Base-by-base conservation (phyloP, 169 alveolate genomes). In the Plasmodium malariae region DNA sequence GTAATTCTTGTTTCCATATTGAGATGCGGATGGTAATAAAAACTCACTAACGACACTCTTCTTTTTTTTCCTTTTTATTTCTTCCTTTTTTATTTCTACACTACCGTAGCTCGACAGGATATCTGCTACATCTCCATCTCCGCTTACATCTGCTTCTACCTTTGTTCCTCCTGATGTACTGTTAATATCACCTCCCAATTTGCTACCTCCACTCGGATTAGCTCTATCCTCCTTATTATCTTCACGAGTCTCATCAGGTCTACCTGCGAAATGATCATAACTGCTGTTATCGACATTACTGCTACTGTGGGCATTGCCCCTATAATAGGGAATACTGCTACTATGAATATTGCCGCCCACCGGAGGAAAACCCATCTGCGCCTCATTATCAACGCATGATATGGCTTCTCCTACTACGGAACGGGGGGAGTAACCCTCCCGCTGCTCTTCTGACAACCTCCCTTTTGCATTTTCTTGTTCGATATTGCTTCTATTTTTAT, bases 11-110 rank as follows among this genome's bases (percentile, higher is more conserved):
- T 69, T 69, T 67, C 91, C 91, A 68, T 67, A 83, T 37, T 83
- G 91, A 3, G 91, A 83, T 11, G 91, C 91, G 19, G 91, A 34
- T 0, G 91, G 91, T 24, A 83, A 72, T 40, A 83, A 43, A 36
- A 83, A 68, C 34, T 67, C 91, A 11, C 91, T 83, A 68, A 40
- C 73, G 24, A 34, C 70, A 21, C 57, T 43, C 37, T 60, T 67
- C 7, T 32, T n/a, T 30, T 40, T 51, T 21, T 72, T 43, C 36
- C 30, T 5, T 9, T 36, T 48, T 1, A 30, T 14, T 12, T 32
- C 11, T 0, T 32, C n/a, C 17, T 37, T 17, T 2, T 57, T 74
- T 0, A 19, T 24, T 0, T 67, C 59, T 11, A 55, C 34, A 2
- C 11, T 48, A 4, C 24, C 65, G 34, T 71, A 30, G 1, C 34